Conservation (phyloP, 345 rosid genomes). For the Schrenkiella parvula region DNA sequence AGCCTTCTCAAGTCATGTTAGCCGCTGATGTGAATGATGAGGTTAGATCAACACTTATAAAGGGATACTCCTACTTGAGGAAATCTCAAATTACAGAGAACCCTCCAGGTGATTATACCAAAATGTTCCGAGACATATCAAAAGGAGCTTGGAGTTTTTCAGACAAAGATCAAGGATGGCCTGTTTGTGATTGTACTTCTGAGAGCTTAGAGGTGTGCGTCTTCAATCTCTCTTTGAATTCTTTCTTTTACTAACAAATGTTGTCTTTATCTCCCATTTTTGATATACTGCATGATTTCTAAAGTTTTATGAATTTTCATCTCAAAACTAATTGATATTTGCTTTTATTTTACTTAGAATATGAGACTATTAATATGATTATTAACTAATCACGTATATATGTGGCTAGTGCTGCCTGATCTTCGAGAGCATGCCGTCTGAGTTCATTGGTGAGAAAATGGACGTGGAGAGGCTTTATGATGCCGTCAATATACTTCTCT, state of each 20-base stretch:
- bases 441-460: conserved; percentile 24
- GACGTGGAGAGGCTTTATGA: conserved; percentile 49
- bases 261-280: neutral
- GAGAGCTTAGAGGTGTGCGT: conserved; percentile 51
- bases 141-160: conserved; percentile 73
- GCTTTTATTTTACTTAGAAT: neutral
- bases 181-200: conserved; percentile 62
- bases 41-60: conserved; percentile 33
- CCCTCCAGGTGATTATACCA: conserved; percentile 47
- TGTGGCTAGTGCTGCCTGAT: neutral
- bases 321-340: neutral
- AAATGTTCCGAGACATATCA: conserved; percentile 49
- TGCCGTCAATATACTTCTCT: conserved; percentile 66
- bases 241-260: neutral
- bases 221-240: neutral
- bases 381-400: neutral
- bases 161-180: conserved; percentile 72
- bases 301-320: neutral
- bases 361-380: neutral
- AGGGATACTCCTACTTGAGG: conserved; percentile 39
- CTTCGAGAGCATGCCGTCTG: conserved; percentile 11
- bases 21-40: conserved; percentile 22
- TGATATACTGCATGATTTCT: neutral
- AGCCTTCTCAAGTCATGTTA: conserved; percentile 37
- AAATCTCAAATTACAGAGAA: conserved; percentile 43